Conservation (phyloP, 116 monocot species). For the Trichopus zeylanicus region DNA sequence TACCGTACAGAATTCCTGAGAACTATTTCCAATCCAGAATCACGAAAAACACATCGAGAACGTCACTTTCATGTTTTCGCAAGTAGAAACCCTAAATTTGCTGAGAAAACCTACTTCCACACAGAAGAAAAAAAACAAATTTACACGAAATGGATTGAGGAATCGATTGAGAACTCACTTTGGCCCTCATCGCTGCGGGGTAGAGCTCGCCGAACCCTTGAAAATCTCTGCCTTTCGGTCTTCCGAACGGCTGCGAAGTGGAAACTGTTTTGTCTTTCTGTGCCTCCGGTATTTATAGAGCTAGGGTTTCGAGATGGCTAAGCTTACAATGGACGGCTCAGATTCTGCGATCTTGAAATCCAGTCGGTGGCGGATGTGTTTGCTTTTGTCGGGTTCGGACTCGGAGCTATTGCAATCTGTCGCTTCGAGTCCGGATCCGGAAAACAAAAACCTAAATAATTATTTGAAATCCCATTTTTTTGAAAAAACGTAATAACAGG, state of each 20-base stretch:
- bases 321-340: background rate
- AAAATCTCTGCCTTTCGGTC: too few relatives aligned
- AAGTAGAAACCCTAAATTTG: background rate
- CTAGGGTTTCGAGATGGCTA: background rate
- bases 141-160: background rate
- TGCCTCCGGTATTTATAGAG: background rate
- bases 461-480: too few relatives aligned
- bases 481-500: too few relatives aligned
- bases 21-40: too few relatives aligned
- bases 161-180: slow-evolving; percentile 4
- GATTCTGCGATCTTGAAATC: background rate
- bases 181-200: slow-evolving; percentile 7
- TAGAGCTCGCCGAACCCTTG: background rate
- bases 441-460: too few relatives aligned
- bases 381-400: background rate
- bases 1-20: too few relatives aligned
- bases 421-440: too few relatives aligned
- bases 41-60: too few relatives aligned
- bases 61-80: background rate
- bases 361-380: background rate
- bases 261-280: background rate
- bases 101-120: background rate
- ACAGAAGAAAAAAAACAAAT: background rate
- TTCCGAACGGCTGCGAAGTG: background rate
- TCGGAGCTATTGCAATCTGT: background rate